phyloP scores from a whole-genome alignment of 495 filamentous ascomycete genomes.

The Opeltia flavorubescens region DNA sequence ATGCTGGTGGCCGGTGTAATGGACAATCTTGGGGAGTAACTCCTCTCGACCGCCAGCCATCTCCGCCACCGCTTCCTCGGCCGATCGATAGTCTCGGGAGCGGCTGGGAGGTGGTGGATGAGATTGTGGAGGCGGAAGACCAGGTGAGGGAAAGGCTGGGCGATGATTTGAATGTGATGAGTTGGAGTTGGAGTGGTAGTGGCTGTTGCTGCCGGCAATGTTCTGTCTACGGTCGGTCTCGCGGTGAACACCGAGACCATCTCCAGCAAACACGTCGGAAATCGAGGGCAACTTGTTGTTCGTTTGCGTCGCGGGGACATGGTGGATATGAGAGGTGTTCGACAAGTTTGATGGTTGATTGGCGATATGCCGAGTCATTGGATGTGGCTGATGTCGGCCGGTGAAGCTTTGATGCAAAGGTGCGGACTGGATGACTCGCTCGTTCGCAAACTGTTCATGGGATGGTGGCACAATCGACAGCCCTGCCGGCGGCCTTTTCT shows the following conservation, averaged over 20 bases:
- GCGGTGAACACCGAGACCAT: constrained; percentile 52
- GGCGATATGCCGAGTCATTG: constrained; percentile 65
- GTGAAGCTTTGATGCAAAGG: constrained; percentile 94
- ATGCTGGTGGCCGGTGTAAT: constrained; percentile 78
- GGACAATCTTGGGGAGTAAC: constrained; percentile 79
- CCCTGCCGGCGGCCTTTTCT: constrained; percentile 75
- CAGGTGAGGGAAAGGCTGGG: constrained; percentile 65
- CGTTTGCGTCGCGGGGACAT: constrained; percentile 76
- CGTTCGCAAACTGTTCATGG: constrained; percentile 88
- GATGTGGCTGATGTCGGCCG: constrained; percentile 69
- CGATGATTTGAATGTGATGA: constrained; percentile 58
- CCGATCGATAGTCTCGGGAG: constrained; percentile 80
- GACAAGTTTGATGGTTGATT: constrained; percentile 79
- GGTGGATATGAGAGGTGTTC: constrained; percentile 82
- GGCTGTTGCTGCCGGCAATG: constrained; percentile 27
- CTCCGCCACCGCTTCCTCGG: constrained; percentile 85
- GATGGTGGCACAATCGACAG: constrained; percentile 92
- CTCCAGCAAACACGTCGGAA: constrained; percentile 80
- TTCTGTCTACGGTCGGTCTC: constrained; percentile 18
- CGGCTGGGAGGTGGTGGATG: constrained; percentile 38
- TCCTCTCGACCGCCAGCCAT: constrained; percentile 85
- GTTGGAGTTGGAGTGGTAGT: constrained; percentile 37
- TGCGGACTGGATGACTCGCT: constrained; percentile 92
- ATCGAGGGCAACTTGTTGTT: constrained; percentile 89
- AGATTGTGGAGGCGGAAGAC: constrained; percentile 37